Evolutionary conservation across 306 rosid species (phyloP), one percentile per base, ranked within the genome.

Genomic region (Elaeagnus macrophylla): DNA sequence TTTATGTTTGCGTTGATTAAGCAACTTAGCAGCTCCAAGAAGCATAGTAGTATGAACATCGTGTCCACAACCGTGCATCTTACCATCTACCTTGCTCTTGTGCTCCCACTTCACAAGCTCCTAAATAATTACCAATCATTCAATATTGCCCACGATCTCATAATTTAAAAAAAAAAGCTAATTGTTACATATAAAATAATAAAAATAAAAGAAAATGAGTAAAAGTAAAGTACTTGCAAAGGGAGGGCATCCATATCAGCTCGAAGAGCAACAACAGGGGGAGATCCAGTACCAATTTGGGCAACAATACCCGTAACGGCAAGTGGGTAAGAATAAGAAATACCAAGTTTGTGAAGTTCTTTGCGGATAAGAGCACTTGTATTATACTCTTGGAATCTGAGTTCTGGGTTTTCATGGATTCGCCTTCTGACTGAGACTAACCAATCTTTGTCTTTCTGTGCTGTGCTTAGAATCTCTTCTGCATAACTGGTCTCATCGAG

Each of bases 31-130:
- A 37, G 95, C 86, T 14, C 89, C 95, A 55, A 85, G 86, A 7
- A 85, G 69, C 89, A 82, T 85, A 0, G 89, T 79, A 1, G 89
- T 69, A 58, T 85, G 95, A 60, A 84, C 95, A 71, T 85, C 89
- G 45, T 82, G 87, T 14, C 95, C 87, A 65, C 95, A 85, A 0
- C 76, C 90, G 65, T 85, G 95, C 90, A 85, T 85, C 53, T 60
- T 73, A 12, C 90, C 83, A 15, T 82, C 87, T 43, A 79, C 54
- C 69, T 79, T 85, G 70, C 95, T 85, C 81, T 72, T 79, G 58
- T 82, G 78, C 54, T 79, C 81, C 89, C 95, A 82, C 43, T 82
- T 84, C 66, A 70, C 90, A 67, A 82, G 86, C 72, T 82, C 95
- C 90, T 85, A 59, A 5, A 53, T 12, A 61, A 10, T 18, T 13